Evolutionary conservation across 805 yeast species (phyloP), one percentile per base, ranked within the genome.

Genomic region (Tetrapisispora namnaoensis): DNA sequence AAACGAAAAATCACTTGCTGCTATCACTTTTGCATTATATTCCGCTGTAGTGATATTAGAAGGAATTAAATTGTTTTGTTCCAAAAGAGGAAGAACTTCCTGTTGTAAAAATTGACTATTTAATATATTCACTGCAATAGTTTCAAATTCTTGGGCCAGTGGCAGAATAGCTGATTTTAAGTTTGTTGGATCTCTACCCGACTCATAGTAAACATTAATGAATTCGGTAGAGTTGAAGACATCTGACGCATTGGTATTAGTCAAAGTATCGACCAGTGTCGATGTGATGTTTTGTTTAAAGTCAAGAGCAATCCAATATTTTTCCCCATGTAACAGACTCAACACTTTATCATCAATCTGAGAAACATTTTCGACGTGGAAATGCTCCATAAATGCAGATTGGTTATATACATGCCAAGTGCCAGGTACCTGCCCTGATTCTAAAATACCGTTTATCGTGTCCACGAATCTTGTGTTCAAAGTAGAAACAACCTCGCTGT

Each of bases 291-390:
- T 74, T 13, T 72, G 63, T 16, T 60, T 56, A 21, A 84, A 74
- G 53, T 78, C 75, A 35, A 83, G 65, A 0, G 83, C 76, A 9
- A 76, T 71, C 93, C 93, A 85, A 57, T 72, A 82, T 16, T 73
- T 55, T 62, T 80, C 77, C 46, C 74, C 74, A 55, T 76, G 79
- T 5, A 85, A 73, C 45, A 65, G 62, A 20, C 71, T 53, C 37
- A 63, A 39, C 18, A 82, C 58, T 54, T 76, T 74, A 2, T 69
- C 70, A 32, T 60, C 53, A 4, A 65, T 47, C 3, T 49, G 44
- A 53, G 53, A 46, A 3, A 42, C n/a, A 51, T 55, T 45, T 44
- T 59, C 55, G 8, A 52, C 28, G 16, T 50, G 40, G 30, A 50
- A 57, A 13, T 55, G 55, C 10, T 49, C 50, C 28, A 53, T 49